These are phyloP conservation scores for Lasiosphaeriaceae sp. DNA, from an alignment of 495 filamentous ascomycete genomes.

Conservation along the genomic window DNA sequence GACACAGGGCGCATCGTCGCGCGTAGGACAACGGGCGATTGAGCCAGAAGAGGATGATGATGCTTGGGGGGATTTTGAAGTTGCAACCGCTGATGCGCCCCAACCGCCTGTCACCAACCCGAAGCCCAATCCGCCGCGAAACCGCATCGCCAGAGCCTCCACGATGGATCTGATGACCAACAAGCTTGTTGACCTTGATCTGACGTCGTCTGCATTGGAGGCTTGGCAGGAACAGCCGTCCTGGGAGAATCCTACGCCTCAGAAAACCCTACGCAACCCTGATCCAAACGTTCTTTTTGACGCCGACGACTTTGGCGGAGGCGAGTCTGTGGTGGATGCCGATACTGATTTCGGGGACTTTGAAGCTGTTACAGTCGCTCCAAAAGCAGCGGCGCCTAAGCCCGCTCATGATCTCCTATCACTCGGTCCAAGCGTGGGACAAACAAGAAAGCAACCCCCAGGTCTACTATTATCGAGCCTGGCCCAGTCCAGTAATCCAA, in stretches of 20 bases:
- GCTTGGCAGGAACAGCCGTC: conserved; percentile 15
- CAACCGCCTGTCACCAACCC: conserved; percentile 1
- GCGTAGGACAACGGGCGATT: conserved; percentile 1
- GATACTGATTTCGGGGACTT: conserved; percentile 52
- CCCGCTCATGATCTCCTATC: conserved; percentile 12
- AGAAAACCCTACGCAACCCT: conserved; percentile 15
- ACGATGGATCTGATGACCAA: conserved; percentile 45
- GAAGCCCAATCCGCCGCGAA: conserved; percentile 18
- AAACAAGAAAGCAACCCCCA: conserved; percentile 27
- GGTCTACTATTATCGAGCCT: conserved; percentile 25
- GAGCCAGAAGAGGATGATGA: conserved; percentile 53
- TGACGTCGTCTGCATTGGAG: conserved; percentile 13
- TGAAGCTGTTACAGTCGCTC: conserved; percentile 23
- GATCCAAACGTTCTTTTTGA: conserved; percentile 48
- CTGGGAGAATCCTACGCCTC: conserved; percentile 13
- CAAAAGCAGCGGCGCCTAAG: conserved; percentile 2
- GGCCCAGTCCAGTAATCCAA: conserved; percentile 6
- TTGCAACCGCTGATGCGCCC: conserved; percentile 30
- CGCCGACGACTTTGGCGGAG: conserved; percentile 43
- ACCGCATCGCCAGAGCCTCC: conserved; percentile 33
- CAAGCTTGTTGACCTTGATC: conserved; percentile 34
- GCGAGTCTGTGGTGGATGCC: conserved; percentile 16
- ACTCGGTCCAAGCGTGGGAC: conserved; percentile 14
- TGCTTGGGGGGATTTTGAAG: conserved; percentile 75
- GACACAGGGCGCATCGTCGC: conserved; percentile 4